These are phyloP conservation scores for Caryopteris hybrid DNA, from an alignment of 305 asterid genomes.

Conservation along the genomic window DNA sequence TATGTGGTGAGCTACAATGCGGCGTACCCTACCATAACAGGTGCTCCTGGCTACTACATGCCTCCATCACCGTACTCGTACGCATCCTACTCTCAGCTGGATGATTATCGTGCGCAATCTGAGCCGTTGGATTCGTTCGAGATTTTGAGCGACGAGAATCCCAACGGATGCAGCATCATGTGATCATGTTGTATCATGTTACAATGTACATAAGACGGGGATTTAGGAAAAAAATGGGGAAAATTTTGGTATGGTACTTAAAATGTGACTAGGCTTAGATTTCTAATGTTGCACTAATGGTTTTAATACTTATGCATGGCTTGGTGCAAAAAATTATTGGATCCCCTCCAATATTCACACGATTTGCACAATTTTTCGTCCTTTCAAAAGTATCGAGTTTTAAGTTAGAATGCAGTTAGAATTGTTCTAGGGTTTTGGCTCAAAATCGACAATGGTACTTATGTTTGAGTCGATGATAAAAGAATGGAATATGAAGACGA, in stretches of 20 bases:
- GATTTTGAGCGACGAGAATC: conserved; percentile 74
- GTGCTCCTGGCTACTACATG: conserved; percentile 43
- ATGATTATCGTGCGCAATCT: conserved; percentile 22
- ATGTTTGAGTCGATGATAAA: no score
- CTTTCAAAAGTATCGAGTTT: no score
- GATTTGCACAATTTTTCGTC: no score
- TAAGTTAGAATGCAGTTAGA: no score
- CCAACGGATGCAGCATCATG: conserved; percentile 65
- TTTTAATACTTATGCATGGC: neutral
- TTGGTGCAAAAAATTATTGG: neutral
- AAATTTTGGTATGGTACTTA: conserved; percentile 13
- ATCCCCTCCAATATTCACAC: no score
- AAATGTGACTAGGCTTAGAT: neutral
- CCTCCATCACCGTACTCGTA: conserved; percentile 43
- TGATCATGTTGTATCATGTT: conserved; percentile 14
- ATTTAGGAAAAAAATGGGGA: neutral
- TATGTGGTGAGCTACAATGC: conserved; percentile 55
- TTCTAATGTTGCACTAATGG: neutral
- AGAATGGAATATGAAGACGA: no score
- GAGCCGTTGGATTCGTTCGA: conserved; percentile 58
- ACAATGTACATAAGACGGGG: conserved; percentile 10
- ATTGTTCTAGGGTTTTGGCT: no score
- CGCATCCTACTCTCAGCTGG: conserved; percentile 25
- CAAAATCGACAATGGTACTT: no score
- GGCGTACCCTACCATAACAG: conserved; percentile 30